Evolutionary conservation across 1,284 basidiomycete species (phyloP).

Genomic region (Sanghuangporus baumii): DNA sequence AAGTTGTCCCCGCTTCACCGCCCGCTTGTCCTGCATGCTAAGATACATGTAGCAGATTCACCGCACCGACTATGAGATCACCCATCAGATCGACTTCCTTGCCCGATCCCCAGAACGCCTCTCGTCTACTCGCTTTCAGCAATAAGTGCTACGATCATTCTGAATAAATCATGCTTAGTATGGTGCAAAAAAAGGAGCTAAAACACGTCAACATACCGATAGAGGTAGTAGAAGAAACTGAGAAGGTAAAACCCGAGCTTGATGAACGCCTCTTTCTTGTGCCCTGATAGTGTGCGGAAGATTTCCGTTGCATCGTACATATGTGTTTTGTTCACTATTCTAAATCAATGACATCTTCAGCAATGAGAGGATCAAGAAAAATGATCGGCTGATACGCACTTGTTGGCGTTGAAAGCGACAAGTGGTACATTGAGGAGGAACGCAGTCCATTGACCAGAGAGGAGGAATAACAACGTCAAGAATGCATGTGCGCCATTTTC

Average conservation of each 20-base stretch:
- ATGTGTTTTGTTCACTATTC: conserved; percentile 91
- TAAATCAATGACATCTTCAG: conserved; percentile 28
- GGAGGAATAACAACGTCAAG: conserved; percentile 83
- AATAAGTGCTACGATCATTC: conserved; percentile 33
- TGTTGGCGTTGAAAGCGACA: conserved; percentile 90
- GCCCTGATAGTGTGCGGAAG: conserved; percentile 88
- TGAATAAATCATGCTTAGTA: conserved; percentile 15
- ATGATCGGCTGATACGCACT: conserved; percentile 48
- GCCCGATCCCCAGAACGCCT: background rate
- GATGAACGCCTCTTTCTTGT: conserved; percentile 97
- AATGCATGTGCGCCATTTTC: conserved; percentile 95
- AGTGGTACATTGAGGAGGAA: conserved; percentile 91
- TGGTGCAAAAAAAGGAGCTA: conserved; percentile 1
- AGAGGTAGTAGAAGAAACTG: conserved; percentile 96
- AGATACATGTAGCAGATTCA: background rate
- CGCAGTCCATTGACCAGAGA: conserved; percentile 94
- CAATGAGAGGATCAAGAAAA: background rate
- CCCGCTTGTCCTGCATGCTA: background rate
- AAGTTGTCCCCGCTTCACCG: background rate
- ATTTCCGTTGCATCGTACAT: conserved; percentile 99
- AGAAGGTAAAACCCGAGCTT: conserved; percentile 94
- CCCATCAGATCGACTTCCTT: background rate
- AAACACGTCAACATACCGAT: conserved; percentile 56
- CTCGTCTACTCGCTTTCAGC: conserved; percentile 28
- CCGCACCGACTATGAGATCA: background rate